Evolutionary conservation across 192 early-diverging fungal genomes (phyloP), one percentile per base, ranked within the genome.

Genomic region (Glomus cerebriforme): DNA sequence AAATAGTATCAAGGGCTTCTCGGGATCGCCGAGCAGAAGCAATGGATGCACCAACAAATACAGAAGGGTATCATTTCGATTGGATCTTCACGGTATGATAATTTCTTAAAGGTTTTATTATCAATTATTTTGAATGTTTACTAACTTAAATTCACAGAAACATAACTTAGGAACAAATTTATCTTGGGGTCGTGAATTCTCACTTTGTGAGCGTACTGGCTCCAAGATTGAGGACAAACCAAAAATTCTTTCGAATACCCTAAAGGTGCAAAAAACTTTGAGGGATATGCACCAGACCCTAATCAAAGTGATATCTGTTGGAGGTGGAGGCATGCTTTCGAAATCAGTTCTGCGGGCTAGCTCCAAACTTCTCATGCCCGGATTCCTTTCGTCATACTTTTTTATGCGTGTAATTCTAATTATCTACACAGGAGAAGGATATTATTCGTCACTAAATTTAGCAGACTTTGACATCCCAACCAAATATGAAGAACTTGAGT

Each of bases 31-130:
- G 45, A 75, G 74, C 29, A 67, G 27, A 65, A 26, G 72, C 79
- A n/a, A 17, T 76, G 54, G 79, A 80, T 75, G 72, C 79, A 17
- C 74, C 73, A 26, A 32, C 13, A 58, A 75, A 80, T 45, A 72
- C 73, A 35, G 79, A 80, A 74, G 79, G 72, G 1, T 80, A 80
- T 10, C 79, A 80, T 39, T 22, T 80, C 0, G 73, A 77, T 19
- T 80, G 79, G 79, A 80, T 80, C 45, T 80, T 80, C 24, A 76
- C 79, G 73, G 79, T 80, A 76, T 75, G 64, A 13, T 67, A 63
- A 47, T 65, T 77, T 65, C 62, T 77, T 22, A 78, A 49, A 78
- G 45, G 10, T 3, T 68, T 78, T 15, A 54, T 49, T 78, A 15
- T 66, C 22, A 78, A 12, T 26, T 67, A 29, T 54, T n/a, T 26